Base-by-base conservation (phyloP, 176 grass and related monocot species). In the Zoysia pacifica region DNA sequence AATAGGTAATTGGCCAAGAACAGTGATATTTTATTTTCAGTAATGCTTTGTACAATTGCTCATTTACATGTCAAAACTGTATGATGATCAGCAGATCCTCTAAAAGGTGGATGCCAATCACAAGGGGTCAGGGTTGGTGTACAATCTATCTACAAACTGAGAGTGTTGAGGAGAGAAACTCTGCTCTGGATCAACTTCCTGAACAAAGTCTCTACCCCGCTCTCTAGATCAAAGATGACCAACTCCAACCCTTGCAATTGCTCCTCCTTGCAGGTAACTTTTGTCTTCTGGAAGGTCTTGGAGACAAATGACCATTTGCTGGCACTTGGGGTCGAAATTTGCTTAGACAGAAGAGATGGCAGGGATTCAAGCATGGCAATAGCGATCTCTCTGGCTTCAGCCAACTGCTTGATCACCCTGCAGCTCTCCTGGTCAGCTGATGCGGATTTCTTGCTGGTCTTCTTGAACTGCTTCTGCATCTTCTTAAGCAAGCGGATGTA, bases 161-260 rank as follows among this genome's bases (percentile, higher is more conserved):
- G 80, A 73, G 61, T 77, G 55, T 88, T 91, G 56, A 88, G 90
- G 43, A 91, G 86, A 59, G 83, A 86, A 46, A 88, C 86, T 82
- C 89, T 88, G 67, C 52, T 82, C 69, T 91, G 81, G 82, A 91
- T 88, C 48, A 85, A 41, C 69, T 55, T 76, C 74, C 74, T 79
- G 79, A 91, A 88, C 70, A 86, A 53, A 84, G 12, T 79, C 40
- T 82, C 75, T 5, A 93, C 67, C 87, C 43, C 67, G 16, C 66
- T 77, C 71, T 86, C 82, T 39, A 89, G 83, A 63, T 75, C 71
- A 69, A 56, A 40, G 48, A 92, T 84, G 73, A 69, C 71, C 73
- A 85, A 62, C 69, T 84, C 84, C 0, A 86, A 46, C 71, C 41
- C 52, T 38, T 87, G 78, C 65, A 90, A 58, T 71, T 90, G 77